Evolutionary conservation across 495 filamentous ascomycete genomes (phyloP), one percentile per base, ranked within the genome.

Genomic region (Penicilliopsis zonata): DNA sequence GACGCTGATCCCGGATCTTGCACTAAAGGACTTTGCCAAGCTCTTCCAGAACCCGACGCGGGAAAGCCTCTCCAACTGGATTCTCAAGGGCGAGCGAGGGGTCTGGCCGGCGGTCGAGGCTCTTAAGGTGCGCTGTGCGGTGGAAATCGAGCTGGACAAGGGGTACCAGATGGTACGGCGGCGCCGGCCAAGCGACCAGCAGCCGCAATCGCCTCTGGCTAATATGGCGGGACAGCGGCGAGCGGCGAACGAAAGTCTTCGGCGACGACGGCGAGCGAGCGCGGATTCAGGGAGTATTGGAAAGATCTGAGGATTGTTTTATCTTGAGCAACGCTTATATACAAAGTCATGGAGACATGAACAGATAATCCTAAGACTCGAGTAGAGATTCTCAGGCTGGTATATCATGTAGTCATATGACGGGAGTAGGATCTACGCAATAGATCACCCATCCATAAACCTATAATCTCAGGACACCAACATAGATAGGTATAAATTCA

Each of bases 71-170:
- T 76, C 85, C 16, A 79, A 87, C 38, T 95, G 88, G 88, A 85
- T 88, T 36, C 49, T 76, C 13, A 66, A 80, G 25, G 88, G 88
- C 5, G 87, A 95, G 57, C 55, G 80, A 23, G 84, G 81, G 33
- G 84, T 93, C 0, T 96, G 88, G 88, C 88, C 88, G 3, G 83
- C 85, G n/a, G 71, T 93, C 27, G 74, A 74, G 17, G 83, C 86
- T 9, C 58, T 96, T 33, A 80, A 76, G 44, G 74, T 93, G 5
- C 62, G 88, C n/a, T 86, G 84, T 46, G 80, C 77, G 13, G 67
- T 95, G 9, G 88, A 96, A 52, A 77, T 83, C 29, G 84, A 90
- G 47, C 58, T 95, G 13, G 87, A 94, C 49, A 57, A 76, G 29
- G 75, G 80, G 0, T 94, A 92, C 57, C 83, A 92, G 53, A 57